Evolutionary conservation across 2,329 filamentous ascomycete species (phyloP).

Genomic region (Trichoderma pleuroti): DNA sequence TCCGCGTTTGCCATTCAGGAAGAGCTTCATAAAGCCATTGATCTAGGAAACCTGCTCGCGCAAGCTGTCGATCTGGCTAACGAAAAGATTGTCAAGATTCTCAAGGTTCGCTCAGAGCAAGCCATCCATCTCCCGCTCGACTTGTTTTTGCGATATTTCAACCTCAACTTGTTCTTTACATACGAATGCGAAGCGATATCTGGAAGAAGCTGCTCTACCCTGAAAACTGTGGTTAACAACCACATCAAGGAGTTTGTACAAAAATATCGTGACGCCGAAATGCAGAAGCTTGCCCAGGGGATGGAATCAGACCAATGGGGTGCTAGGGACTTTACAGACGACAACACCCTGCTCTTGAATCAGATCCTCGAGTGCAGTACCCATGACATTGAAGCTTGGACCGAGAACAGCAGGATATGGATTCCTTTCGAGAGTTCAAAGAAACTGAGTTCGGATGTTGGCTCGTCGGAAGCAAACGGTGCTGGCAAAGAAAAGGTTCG

Average conservation of each 20-base stretch:
- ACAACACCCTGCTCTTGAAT: constrained; percentile 56
- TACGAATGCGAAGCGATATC: constrained; percentile 85
- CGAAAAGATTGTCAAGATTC: constrained; percentile 69
- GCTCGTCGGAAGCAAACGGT: constrained; percentile 45
- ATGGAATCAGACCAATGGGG: constrained; percentile 82
- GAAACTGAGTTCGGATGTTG: constrained; percentile 32
- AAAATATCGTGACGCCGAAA: constrained; percentile 66
- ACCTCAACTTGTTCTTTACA: constrained; percentile 75
- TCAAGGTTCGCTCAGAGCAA: constrained; percentile 74
- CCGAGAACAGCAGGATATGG: constrained; percentile 58
- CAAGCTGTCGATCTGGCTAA: constrained; percentile 79
- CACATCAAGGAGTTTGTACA: constrained; percentile 81
- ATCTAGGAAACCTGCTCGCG: constrained; percentile 72
- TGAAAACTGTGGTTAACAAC: constrained; percentile 76
- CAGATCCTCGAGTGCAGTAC: constrained; percentile 68
- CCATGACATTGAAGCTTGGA: constrained; percentile 65
- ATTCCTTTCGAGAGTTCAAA: constrained; percentile 42
- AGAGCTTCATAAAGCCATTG: constrained; percentile 71
- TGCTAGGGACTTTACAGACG: constrained; percentile 68
- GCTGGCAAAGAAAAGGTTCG: constrained; percentile 61
- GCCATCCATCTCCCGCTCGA: constrained; percentile 63
- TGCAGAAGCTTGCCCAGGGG: constrained; percentile 68
- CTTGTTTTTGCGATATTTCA: constrained; percentile 77
- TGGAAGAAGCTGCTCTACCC: constrained; percentile 67
- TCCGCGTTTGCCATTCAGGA: constrained; percentile 57